Conservation (phyloP, 768 basidiomycete species). For the Tulasnella sp. region DNA sequence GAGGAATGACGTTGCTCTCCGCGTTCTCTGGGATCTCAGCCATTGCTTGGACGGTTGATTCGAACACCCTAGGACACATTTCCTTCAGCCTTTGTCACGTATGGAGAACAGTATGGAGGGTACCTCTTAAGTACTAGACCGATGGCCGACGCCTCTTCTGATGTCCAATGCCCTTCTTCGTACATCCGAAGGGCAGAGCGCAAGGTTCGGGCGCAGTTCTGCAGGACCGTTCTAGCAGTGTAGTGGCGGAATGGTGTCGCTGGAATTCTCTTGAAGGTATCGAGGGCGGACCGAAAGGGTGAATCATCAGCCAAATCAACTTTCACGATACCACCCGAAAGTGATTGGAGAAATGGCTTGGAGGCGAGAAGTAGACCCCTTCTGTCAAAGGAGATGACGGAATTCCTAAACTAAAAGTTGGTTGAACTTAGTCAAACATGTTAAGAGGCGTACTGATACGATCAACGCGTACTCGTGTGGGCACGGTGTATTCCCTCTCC, state of each 20-base stretch:
- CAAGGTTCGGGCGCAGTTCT: background rate
- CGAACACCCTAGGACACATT: background rate
- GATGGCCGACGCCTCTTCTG: background rate
- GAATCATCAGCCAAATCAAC: background rate
- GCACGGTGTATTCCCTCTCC: background rate
- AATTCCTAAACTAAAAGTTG: background rate
- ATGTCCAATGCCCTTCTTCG: background rate
- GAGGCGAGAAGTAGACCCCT: background rate
- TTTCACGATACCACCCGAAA: background rate
- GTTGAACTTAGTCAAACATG: background rate
- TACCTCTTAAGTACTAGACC: background rate
- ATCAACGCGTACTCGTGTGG: background rate
- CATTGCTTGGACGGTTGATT: background rate
- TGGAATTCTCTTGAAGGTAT: background rate
- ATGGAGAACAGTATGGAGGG: background rate
- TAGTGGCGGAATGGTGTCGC: background rate
- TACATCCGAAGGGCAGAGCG: background rate
- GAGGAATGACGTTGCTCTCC: background rate
- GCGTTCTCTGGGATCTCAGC: background rate
- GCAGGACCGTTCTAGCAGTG: background rate
- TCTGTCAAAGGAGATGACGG: background rate
- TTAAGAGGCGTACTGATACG: background rate
- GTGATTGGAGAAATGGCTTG: background rate
- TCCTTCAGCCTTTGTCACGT: background rate
- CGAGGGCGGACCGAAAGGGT: background rate